Evolutionary conservation across 2,329 filamentous ascomycete genomes (phyloP).

Genomic region (Fusarium palustre): DNA sequence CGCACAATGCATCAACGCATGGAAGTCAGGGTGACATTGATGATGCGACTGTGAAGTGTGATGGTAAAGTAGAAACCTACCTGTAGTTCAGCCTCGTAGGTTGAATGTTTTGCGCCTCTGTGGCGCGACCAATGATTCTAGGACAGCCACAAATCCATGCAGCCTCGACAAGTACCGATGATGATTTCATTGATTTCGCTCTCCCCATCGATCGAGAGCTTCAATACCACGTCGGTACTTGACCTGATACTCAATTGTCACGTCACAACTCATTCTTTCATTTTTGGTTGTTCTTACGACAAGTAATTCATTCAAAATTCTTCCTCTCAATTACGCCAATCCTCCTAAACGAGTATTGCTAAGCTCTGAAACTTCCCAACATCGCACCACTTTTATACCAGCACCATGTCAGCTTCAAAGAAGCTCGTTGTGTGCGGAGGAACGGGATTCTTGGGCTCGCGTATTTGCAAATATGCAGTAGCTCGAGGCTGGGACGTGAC

Average conservation of each 20-base stretch:
- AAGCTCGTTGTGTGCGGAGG: conserved; percentile 92
- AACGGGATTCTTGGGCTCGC: conserved; percentile 87
- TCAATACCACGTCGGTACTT: conserved; percentile 7
- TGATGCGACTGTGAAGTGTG: conserved; percentile 1
- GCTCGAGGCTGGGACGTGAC: conserved; percentile 90
- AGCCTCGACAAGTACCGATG: conserved; percentile 39
- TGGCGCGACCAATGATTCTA: conserved; percentile 24
- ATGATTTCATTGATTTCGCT: conserved; percentile 48
- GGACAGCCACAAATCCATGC: conserved; percentile 25
- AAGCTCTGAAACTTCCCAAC: conserved; percentile 12
- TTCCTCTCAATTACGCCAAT: background rate
- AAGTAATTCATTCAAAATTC: background rate
- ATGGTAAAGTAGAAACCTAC: background rate
- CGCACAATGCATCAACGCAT: background rate
- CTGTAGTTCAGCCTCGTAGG: conserved; percentile 27
- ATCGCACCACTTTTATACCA: conserved; percentile 41
- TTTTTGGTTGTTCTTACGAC: background rate
- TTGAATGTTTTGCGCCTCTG: conserved; percentile 18
- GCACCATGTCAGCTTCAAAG: conserved; percentile 71
- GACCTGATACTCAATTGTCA: conserved; percentile 27
- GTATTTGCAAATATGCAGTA: conserved; percentile 92
- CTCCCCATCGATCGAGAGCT: conserved; percentile 27
- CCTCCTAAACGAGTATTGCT: conserved; percentile 2
- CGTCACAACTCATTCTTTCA: background rate
- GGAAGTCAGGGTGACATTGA: background rate